Conservation (phyloP, 345 rosid species). For the Psidium guajava region DNA sequence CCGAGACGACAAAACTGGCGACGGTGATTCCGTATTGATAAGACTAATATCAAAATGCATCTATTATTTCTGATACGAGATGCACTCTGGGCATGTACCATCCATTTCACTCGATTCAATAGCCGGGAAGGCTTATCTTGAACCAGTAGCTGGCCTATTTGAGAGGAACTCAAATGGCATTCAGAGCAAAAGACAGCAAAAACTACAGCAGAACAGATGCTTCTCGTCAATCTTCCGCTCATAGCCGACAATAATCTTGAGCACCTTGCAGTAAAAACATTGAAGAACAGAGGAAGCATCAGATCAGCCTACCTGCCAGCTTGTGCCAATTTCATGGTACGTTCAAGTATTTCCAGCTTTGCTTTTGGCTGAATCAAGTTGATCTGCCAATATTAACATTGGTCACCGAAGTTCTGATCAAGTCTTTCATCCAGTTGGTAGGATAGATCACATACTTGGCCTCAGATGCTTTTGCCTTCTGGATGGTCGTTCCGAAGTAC, state of each 20-base stretch:
- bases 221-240: neutral
- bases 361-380: conserved; percentile 26
- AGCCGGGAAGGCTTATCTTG: too few relatives aligned
- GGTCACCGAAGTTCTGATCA: neutral
- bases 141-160: neutral
- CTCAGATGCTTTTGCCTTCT: conserved; percentile 30
- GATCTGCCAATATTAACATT: conserved; percentile 19
- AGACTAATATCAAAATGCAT: neutral
- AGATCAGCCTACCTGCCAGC: neutral
- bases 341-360: conserved; percentile 20
- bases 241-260: neutral
- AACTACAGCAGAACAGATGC: neutral
- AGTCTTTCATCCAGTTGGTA: neutral
- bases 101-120: neutral
- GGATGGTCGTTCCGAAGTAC: conserved; percentile 28
- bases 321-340: neutral
- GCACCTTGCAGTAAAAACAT: neutral
- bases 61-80: neutral
- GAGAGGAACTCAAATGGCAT: neutral
- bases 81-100: too few relatives aligned
- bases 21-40: neutral
- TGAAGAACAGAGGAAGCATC: neutral
- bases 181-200: neutral
- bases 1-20: neutral
- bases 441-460: conserved; percentile 25